Conservation (phyloP, 2,329 filamentous ascomycete species). For the Aspergillus udagawae region DNA sequence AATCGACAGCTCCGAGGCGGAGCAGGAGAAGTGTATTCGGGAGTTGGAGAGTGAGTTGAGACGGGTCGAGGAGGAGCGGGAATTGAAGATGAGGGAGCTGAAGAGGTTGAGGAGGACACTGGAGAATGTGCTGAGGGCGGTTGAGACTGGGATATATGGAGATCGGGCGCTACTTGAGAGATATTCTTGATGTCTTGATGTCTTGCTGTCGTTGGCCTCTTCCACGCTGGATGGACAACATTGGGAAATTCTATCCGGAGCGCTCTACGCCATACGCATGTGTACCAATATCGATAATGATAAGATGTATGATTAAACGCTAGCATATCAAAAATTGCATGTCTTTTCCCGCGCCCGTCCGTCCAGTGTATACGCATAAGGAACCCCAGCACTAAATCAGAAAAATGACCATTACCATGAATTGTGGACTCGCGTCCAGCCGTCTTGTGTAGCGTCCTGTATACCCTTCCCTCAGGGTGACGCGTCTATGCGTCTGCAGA, state of each 20-base stretch:
- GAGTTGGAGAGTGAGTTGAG: constrained; percentile 43
- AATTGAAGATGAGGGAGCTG: constrained; percentile 40
- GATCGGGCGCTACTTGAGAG: constrained; percentile 7
- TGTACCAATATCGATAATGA: background rate
- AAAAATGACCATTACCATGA: background rate
- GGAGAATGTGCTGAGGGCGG: constrained; percentile 41
- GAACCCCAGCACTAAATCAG: background rate
- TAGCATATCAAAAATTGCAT: background rate
- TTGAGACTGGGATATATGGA: constrained; percentile 36
- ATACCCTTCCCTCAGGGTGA: background rate
- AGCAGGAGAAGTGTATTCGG: constrained; percentile 43
- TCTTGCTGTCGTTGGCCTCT: no score
- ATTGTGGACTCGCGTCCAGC: background rate
- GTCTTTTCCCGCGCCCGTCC: background rate
- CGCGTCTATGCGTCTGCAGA: background rate
- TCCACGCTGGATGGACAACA: background rate
- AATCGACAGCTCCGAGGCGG: constrained; percentile 41
- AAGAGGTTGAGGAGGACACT: constrained; percentile 36
- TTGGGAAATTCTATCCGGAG: background rate
- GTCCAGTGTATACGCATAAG: background rate
- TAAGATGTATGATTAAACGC: background rate
- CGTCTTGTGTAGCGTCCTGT: background rate
- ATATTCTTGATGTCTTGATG: background rate
- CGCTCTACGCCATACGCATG: background rate
- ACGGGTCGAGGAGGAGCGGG: constrained; percentile 41